Conservation (phyloP, 768 basidiomycete genomes). For the Lentinula guzmanii region DNA sequence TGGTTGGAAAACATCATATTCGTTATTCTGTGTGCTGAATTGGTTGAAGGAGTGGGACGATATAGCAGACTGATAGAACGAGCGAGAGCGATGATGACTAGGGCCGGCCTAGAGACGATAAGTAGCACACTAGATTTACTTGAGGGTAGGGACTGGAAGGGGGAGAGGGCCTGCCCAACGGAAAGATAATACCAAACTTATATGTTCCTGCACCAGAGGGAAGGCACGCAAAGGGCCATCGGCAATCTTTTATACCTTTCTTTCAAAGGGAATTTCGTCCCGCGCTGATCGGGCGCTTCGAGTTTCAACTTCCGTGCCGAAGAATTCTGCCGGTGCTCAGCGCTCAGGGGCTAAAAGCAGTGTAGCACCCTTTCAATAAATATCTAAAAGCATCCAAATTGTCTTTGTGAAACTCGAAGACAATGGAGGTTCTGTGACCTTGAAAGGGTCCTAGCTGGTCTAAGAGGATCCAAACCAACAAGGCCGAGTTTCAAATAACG, state of each 20-base stretch:
- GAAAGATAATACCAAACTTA: not conserved
- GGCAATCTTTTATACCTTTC: not conserved
- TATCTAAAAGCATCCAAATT: too few relatives aligned
- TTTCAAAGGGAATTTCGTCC: not conserved
- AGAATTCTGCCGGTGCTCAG: too few relatives aligned
- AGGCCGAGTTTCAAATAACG: too few relatives aligned
- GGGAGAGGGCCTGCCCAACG: not conserved
- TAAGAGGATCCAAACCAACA: too few relatives aligned
- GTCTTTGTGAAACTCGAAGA: too few relatives aligned
- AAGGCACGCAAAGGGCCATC: not conserved
- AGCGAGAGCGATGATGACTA: not conserved
- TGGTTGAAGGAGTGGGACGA: not conserved
- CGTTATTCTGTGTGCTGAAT: not conserved
- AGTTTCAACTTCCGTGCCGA: not conserved
- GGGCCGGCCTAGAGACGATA: slow-evolving; percentile 1
- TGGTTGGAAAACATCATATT: not conserved
- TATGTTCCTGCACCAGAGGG: not conserved
- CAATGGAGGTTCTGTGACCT: too few relatives aligned
- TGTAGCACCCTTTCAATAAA: too few relatives aligned
- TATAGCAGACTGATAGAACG: not conserved
- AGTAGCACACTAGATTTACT: not conserved
- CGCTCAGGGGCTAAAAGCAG: too few relatives aligned
- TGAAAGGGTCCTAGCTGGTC: too few relatives aligned
- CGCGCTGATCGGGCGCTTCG: not conserved
- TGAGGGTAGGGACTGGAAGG: not conserved